Evolutionary conservation across 106 monocot species (phyloP), one percentile per base, ranked within the genome.

Genomic region (Vanilla planifolia): DNA sequence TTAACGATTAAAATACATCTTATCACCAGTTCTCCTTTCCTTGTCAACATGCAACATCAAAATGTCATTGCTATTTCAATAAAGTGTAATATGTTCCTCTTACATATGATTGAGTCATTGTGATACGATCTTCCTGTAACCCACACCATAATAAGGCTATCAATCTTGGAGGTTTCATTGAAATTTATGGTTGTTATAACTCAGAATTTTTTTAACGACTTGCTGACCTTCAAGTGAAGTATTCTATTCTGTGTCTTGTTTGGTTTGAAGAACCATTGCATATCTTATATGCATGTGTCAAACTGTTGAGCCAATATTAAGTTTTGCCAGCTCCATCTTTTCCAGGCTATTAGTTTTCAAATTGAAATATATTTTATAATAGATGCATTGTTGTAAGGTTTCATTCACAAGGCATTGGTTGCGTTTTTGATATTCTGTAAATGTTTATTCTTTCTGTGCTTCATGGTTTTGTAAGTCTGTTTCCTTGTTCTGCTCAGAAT

Each of bases 401-500:
- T n/a, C n/a, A n/a, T n/a, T 39, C 39, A 39, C 7, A 8, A 8
- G 4, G 4, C 7, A 7, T 39, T 13, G 13, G 7, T 39, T 0
- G 13, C 7, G 13, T 24, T 23, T 48, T 24, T 32, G 27, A 32
- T 22, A 30, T 53, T 13, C 27, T 53, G 6, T 53, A 53, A 29
- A 48, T 16, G 5, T 23, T 47, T 15, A 3, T 39, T 36, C 13
- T 59, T 8, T 27, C 4, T 37, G 20, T 14, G 34, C 21, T 61
- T 43, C 0, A 34, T 61, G 26, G 23, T 41, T 20, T 19, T 43
- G n/a, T 43, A 39, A 42, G 17, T 61, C 21, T 61, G 17, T 11
- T 61, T 24, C 44, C 3, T 33, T 44, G 26, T 39, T 48, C 41
- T 61, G n/a, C 16, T 27, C 48, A 70, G 69, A 70, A 61, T 70